These are phyloP conservation scores for Aspergillus campestris DNA, from an alignment of 495 filamentous ascomycete species.

Conservation along the genomic window DNA sequence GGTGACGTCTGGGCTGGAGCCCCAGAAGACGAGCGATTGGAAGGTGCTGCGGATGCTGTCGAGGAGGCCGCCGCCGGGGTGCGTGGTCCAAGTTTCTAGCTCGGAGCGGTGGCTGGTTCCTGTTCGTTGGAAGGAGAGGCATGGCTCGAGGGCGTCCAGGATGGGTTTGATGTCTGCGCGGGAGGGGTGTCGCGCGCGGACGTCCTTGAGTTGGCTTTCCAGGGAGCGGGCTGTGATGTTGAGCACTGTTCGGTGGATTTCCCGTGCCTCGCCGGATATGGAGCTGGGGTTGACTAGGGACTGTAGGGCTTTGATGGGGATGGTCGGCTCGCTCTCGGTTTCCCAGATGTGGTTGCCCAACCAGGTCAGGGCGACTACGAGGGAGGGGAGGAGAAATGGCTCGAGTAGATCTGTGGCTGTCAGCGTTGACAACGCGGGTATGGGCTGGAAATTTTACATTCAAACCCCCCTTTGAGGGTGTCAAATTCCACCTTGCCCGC, in stretches of 20 bases:
- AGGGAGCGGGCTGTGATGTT: constrained; percentile 73
- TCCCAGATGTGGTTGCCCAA: constrained; percentile 78
- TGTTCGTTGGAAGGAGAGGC: constrained; percentile 57
- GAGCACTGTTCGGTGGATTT: constrained; percentile 75
- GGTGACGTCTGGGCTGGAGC: constrained; percentile 51
- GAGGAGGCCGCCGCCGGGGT: constrained; percentile 50
- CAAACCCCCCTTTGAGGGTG: constrained; percentile 76
- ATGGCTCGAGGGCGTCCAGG: constrained; percentile 58
- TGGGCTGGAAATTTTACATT: constrained; percentile 56
- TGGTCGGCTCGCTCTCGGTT: constrained; percentile 49
- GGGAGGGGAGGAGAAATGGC: constrained; percentile 78
- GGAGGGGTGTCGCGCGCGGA: constrained; percentile 59
- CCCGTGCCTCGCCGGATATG: constrained; percentile 69
- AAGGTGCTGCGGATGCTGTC: constrained; percentile 57
- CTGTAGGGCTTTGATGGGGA: constrained; percentile 60
- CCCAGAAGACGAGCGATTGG: constrained; percentile 66
- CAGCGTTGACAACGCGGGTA: constrained; percentile 1
- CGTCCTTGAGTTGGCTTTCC: constrained; percentile 63
- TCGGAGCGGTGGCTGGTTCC: constrained; percentile 61
- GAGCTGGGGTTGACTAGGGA: constrained; percentile 67
- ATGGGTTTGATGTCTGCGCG: constrained; percentile 66
- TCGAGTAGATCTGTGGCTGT: constrained; percentile 63
- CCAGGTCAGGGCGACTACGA: constrained; percentile 74
- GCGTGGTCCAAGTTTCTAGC: constrained; percentile 64
- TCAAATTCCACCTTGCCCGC: constrained; percentile 65